Conservation (phyloP, 2,329 filamentous ascomycete genomes). For the Phaeosphaeria sp. region DNA sequence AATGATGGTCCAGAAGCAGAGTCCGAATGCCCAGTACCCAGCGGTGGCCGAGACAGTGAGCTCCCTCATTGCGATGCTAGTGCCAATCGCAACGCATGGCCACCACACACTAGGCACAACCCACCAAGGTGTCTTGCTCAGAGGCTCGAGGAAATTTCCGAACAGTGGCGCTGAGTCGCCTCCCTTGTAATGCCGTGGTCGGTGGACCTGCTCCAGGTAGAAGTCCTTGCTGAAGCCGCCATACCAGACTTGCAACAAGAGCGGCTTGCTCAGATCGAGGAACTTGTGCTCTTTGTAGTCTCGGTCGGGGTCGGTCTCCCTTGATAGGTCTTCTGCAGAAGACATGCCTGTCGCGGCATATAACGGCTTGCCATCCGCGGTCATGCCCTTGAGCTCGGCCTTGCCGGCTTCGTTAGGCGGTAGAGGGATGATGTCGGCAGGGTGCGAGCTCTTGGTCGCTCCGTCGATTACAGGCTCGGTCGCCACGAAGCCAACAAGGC, state of each 20-base stretch:
- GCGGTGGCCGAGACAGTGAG: conserved; percentile 58
- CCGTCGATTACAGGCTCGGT: conserved; percentile 63
- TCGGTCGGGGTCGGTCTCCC: conserved; percentile 75
- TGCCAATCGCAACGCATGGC: conserved; percentile 78
- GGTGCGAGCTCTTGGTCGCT: conserved; percentile 56
- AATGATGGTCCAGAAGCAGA: conserved; percentile 85
- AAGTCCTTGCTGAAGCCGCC: conserved; percentile 94
- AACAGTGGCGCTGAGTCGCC: conserved; percentile 92
- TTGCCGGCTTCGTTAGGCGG: conserved; percentile 58
- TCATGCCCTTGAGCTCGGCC: conserved; percentile 58
- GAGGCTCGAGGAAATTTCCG: conserved; percentile 97
- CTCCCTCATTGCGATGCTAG: conserved; percentile 67
- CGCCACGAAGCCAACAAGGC: conserved; percentile 79
- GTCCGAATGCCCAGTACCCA: conserved; percentile 72
- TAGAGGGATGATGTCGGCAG: conserved; percentile 60
- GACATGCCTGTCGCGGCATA: conserved; percentile 82
- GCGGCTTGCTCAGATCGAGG: conserved; percentile 82
- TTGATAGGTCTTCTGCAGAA: conserved; percentile 81
- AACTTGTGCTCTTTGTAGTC: conserved; percentile 96
- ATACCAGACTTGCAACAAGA: conserved; percentile 86
- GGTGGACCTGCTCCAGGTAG: conserved; percentile 94
- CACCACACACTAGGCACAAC: conserved; percentile 84
- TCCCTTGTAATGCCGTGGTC: conserved; percentile 93
- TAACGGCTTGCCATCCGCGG: conserved; percentile 54
- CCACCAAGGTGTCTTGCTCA: conserved; percentile 95